Conservation (phyloP, 441 rosid genomes). For the Flueggea neowawraea region DNA sequence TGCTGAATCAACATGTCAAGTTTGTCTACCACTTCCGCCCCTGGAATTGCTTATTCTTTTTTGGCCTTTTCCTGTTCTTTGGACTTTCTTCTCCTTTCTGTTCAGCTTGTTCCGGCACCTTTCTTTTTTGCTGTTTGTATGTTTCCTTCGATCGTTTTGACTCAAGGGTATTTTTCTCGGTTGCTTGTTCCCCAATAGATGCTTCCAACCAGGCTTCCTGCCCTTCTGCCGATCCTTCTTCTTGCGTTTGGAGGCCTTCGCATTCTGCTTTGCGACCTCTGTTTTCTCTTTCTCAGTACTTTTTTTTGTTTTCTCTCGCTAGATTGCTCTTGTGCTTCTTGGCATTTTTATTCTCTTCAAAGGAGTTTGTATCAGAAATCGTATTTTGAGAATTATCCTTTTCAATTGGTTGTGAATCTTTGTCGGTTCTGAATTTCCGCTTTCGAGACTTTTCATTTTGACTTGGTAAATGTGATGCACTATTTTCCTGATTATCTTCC, state of each 20-base stretch:
- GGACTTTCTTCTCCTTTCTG: conserved; percentile 24
- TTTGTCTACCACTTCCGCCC: conserved; percentile 56
- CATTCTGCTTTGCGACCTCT: conserved; percentile 16
- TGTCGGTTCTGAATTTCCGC: conserved; percentile 39
- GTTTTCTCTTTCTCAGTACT: conserved; percentile 24
- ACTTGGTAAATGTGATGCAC: conserved; percentile 12
- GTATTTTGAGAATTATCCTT: conserved; percentile 13
- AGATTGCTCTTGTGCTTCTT: conserved; percentile 44
- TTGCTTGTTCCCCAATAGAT: conserved; percentile 21
- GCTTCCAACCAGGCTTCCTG: conserved; percentile 17
- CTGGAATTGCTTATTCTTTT: conserved; percentile 41
- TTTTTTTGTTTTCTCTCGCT: conserved; percentile 21
- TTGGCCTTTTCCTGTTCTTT: conserved; percentile 33
- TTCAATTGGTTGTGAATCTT: conserved; percentile 8
- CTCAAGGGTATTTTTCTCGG: conserved; percentile 2
- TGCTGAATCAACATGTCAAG: conserved; percentile 70
- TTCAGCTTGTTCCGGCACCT: conserved; percentile 22
- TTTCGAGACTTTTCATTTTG: conserved; percentile 30
- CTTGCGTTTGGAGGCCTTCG: conserved; percentile 18
- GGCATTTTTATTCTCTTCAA: conserved; percentile 15
- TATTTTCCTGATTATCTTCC: conserved; percentile 23
- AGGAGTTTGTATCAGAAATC: conserved; percentile 10
- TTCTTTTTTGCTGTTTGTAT: conserved; percentile 36
- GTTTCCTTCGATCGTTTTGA: conserved; percentile 18
- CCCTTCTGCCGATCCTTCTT: conserved; percentile 11